phyloP scores from a whole-genome alignment of 2,329 filamentous ascomycete genomes.

The Pseudopyrenochaeta lycopersici region DNA sequence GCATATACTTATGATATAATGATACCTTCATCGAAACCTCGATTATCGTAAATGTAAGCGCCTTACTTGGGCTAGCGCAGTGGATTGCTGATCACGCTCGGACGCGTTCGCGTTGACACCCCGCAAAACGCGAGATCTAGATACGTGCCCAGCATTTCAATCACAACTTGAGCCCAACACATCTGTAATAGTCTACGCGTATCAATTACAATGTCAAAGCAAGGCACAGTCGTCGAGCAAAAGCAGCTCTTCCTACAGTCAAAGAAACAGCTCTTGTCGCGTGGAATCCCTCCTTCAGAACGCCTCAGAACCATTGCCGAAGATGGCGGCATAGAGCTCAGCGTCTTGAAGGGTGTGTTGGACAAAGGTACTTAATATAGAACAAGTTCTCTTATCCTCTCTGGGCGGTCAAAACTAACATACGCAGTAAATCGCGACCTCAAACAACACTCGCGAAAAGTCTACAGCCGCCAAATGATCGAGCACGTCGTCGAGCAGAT shows the following conservation, averaged over 20 bases:
- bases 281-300: conserved; percentile 65
- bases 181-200: background rate
- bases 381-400: background rate
- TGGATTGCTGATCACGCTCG: background rate
- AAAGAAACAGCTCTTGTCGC: conserved; percentile 71
- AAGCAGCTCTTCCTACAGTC: conserved; percentile 71
- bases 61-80: background rate
- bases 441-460: conserved; percentile 70
- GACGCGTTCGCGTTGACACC: conserved; percentile 2
- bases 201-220: conserved; percentile 24
- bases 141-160: background rate
- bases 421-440: conserved; percentile 68
- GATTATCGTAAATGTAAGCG: too few species aligned
- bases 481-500: conserved; percentile 78
- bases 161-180: background rate
- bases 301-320: conserved; percentile 62
- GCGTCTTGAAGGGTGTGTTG: conserved; percentile 60
- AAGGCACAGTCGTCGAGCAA: conserved; percentile 61
- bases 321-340: conserved; percentile 56
- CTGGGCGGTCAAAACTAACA: background rate
- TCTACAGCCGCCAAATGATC: conserved; percentile 73
- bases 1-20: too few species aligned
- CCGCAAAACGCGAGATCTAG: background rate
- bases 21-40: too few species aligned
- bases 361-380: conserved; percentile 57